These are phyloP conservation scores for Zangia roseola DNA, from an alignment of 768 basidiomycete genomes.

Conservation along the genomic window DNA sequence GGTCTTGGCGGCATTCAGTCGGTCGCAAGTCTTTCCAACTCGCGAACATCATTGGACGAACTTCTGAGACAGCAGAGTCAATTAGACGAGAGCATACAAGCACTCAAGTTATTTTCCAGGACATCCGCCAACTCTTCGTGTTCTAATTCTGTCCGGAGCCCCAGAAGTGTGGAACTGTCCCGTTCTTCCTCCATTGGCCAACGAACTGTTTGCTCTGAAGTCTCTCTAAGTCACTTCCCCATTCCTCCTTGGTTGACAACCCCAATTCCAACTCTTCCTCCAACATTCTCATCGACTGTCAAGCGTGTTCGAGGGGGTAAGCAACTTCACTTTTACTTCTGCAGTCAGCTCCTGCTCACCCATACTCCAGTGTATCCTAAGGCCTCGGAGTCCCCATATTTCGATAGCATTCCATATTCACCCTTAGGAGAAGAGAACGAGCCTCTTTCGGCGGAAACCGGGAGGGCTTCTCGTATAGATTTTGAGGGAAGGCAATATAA, in stretches of 20 bases:
- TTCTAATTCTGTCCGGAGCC: slow-evolving; percentile 31
- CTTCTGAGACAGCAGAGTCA: slow-evolving; percentile 61
- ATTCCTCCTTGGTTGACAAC: slow-evolving; percentile 47
- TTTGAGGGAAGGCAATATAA: slow-evolving; percentile 62
- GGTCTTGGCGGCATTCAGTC: slow-evolving; percentile 39
- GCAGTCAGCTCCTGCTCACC: slow-evolving; percentile 1
- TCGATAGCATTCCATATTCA: slow-evolving; percentile 17
- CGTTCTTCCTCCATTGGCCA: slow-evolving; percentile 27
- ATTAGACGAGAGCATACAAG: slow-evolving; percentile 63
- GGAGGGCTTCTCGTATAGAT: slow-evolving; percentile 27
- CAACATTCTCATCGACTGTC: slow-evolving; percentile 9
- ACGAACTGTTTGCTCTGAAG: slow-evolving; percentile 40
- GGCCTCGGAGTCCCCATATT: slow-evolving; percentile 19
- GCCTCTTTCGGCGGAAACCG: slow-evolving; percentile 10
- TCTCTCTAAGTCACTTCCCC: slow-evolving; percentile 72
- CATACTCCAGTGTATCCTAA: slow-evolving; percentile 23
- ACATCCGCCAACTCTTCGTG: slow-evolving; percentile 29
- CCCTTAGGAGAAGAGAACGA: slow-evolving; percentile 14
- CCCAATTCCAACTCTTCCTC: slow-evolving; percentile 17
- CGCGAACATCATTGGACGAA: slow-evolving; percentile 44
- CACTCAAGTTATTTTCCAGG: slow-evolving; percentile 46
- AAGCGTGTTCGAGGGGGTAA: slow-evolving; percentile 24
- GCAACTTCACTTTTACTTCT: slow-evolving; percentile 16
- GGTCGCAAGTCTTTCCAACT: slow-evolving; percentile 9
- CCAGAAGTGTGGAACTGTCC: slow-evolving; percentile 7